Evolutionary conservation across 768 basidiomycete species (phyloP).

Genomic region (Boletus fagicola): DNA sequence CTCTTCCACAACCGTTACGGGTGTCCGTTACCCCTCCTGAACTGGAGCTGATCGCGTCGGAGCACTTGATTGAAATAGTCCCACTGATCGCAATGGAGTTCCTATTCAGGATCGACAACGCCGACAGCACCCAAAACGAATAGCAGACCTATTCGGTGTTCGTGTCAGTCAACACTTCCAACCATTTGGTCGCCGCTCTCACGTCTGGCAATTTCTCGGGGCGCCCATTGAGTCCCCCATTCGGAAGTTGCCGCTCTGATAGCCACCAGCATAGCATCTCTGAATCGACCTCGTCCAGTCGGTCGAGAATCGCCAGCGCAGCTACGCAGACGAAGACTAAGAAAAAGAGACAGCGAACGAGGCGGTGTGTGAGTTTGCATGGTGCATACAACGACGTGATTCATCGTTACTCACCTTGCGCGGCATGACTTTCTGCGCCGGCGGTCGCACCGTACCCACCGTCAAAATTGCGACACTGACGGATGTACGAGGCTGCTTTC

Average conservation of each 20-base stretch:
- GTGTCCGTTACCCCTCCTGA: conserved; percentile 78
- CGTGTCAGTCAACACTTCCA: not conserved
- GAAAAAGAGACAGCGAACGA: not conserved
- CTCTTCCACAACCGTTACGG: conserved; percentile 69
- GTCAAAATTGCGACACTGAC: conserved; percentile 86
- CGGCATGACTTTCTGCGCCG: conserved; percentile 93
- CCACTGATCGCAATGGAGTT: conserved; percentile 88
- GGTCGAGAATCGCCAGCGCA: conserved; percentile 82
- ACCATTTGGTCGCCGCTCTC: conserved; percentile 27
- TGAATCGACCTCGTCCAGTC: conserved; percentile 73
- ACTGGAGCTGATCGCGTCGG: conserved; percentile 83
- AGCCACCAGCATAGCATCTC: conserved; percentile 93
- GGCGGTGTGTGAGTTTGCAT: not conserved
- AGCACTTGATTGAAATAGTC: conserved; percentile 81
- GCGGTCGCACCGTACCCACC: conserved; percentile 84
- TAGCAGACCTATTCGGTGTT: conserved; percentile 66
- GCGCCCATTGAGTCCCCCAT: conserved; percentile 93
- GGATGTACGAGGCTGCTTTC: conserved; percentile 69
- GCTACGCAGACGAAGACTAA: conserved; percentile 89
- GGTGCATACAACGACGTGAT: too few species aligned
- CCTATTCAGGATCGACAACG: conserved; percentile 80
- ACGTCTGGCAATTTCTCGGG: conserved; percentile 98
- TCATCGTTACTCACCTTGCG: conserved; percentile 59
- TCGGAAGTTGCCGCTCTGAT: conserved; percentile 87
- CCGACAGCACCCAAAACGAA: conserved; percentile 93